Percentiles rank a stretch among this genome's conserved stretches.
Conservation (phyloP, 2,329 filamentous ascomycete species). For the Domatiomyces catenatus region DNA sequence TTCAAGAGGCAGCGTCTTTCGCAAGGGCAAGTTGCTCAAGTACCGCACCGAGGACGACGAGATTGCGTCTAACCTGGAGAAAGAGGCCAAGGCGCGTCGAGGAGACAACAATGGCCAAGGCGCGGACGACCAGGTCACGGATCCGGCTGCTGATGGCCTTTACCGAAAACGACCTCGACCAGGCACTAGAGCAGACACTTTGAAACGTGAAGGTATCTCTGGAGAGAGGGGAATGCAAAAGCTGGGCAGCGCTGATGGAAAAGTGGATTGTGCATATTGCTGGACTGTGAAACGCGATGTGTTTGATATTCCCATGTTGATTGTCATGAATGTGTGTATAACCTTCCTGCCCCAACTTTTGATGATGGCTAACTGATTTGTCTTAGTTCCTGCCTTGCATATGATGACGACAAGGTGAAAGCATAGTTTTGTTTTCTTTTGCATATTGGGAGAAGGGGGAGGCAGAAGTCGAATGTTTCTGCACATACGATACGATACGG, state of each 20-base stretch:
- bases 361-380: background rate
- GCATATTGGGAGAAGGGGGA: background rate
- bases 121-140: conserved; percentile 18
- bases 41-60: conserved; percentile 59
- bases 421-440: background rate
- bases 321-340: conserved; percentile 84
- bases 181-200: conserved; percentile 3
- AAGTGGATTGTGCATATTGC: conserved; percentile 88
- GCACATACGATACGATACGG: too few species aligned
- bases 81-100: conserved; percentile 25
- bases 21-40: conserved; percentile 73
- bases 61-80: conserved; percentile 14
- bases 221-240: conserved; percentile 56
- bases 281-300: conserved; percentile 95
- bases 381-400: conserved; percentile 20
- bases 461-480: too few species aligned
- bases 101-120: conserved; percentile 28
- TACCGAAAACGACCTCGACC: background rate
- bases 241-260: conserved; percentile 67
- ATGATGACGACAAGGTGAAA: background rate
- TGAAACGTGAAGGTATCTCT: conserved; percentile 31
- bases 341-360: background rate
- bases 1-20: conserved; percentile 67
- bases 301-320: conserved; percentile 97
- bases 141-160: conserved; percentile 1